Evolutionary conservation across 495 filamentous ascomycete species (phyloP).

Genomic region (Penicillium mononematosum): DNA sequence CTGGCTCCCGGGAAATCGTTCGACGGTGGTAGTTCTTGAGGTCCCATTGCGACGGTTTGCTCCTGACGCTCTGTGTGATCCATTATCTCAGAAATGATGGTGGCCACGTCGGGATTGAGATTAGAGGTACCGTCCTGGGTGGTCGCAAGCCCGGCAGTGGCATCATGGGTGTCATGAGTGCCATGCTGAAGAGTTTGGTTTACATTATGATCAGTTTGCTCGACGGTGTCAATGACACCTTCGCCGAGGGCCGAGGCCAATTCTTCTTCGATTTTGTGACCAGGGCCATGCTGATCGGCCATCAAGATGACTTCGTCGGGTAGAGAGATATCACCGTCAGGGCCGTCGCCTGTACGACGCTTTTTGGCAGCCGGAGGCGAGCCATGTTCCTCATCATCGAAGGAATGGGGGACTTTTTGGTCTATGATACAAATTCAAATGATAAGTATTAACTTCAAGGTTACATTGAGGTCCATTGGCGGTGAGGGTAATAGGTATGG

Average conservation of each 20-base stretch:
- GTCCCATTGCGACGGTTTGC: conserved; percentile 42
- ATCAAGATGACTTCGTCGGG: conserved; percentile 19
- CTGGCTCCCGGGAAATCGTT: conserved; percentile 34
- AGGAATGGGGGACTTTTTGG: conserved; percentile 34
- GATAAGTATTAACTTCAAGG: conserved; percentile 8
- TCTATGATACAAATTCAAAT: conserved; percentile 10
- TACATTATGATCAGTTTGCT: conserved; percentile 19
- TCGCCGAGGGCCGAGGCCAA: conserved; percentile 40
- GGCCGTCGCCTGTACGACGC: conserved; percentile 38
- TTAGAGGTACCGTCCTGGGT: conserved; percentile 24
- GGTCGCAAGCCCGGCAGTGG: conserved; percentile 9
- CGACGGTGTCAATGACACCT: conserved; percentile 32
- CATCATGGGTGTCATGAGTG: conserved; percentile 15
- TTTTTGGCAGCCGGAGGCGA: conserved; percentile 46
- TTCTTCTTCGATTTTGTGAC: conserved; percentile 45
- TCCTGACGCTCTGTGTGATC: conserved; percentile 50
- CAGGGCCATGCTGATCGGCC: conserved; percentile 30
- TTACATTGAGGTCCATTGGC: not conserved
- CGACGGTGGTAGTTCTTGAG: conserved; percentile 35
- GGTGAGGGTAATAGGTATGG: conserved; percentile 3
- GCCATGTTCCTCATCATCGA: conserved; percentile 37
- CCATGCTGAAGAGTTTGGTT: conserved; percentile 23
- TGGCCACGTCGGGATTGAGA: conserved; percentile 36
- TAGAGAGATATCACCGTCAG: conserved; percentile 25
- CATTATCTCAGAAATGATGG: conserved; percentile 47